Conservation (phyloP, 2,329 filamentous ascomycete genomes). For the Polytolypa hystricis region DNA sequence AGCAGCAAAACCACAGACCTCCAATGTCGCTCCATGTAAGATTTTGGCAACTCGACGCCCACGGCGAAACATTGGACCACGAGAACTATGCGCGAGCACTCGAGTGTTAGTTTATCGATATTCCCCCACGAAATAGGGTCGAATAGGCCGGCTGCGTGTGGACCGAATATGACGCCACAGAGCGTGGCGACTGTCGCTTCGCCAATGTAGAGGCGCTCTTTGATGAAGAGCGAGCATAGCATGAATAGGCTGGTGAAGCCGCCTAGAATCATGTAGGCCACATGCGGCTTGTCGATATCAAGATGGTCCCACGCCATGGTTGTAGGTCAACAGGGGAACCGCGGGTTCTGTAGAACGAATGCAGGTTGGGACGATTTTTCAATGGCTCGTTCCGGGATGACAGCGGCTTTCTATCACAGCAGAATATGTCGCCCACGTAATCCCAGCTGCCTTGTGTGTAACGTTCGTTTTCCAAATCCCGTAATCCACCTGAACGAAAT, state of each 20-base stretch:
- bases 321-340: too few relatives aligned
- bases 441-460: too few relatives aligned
- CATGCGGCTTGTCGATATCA: constrained; percentile 76
- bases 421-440: too few relatives aligned
- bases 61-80: constrained; percentile 65
- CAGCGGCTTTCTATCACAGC: too few relatives aligned
- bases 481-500: too few relatives aligned
- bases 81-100: constrained; percentile 60
- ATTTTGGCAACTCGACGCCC: constrained; percentile 56
- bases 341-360: too few relatives aligned
- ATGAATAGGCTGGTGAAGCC: constrained; percentile 98
- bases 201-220: constrained; percentile 96
- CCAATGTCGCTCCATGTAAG: constrained; percentile 98
- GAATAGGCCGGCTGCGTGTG: constrained; percentile 54
- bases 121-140: constrained; percentile 53
- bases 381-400: too few relatives aligned
- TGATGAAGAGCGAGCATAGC: constrained; percentile 95
- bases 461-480: too few relatives aligned
- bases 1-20: constrained; percentile 78
- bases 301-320: constrained; percentile 43
- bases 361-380: too few relatives aligned
- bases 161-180: constrained; percentile 60
- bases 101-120: constrained; percentile 55
- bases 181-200: constrained; percentile 84
- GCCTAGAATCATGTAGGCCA: constrained; percentile 97